A percentile compares a stretch with the other conserved stretches of the same genome.
Conservation (phyloP, 2,329 filamentous ascomycete genomes). For the Talaromyces marneffei region DNA sequence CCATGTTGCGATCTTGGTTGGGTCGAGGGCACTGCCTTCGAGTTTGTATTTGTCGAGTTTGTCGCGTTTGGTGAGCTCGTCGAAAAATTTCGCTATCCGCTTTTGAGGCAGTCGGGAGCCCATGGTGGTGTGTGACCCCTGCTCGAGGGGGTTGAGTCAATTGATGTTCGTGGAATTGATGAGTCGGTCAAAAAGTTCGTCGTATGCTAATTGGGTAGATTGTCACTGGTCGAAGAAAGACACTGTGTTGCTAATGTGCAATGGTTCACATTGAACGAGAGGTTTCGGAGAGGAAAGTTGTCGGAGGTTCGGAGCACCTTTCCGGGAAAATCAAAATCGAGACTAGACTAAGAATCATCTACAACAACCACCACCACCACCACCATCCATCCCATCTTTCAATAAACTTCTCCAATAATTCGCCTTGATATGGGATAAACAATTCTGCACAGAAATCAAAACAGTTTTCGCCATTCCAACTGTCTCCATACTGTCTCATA, state of each 20-base stretch:
- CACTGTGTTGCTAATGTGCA: background rate
- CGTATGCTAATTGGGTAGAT: background rate
- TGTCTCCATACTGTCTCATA: too few species aligned
- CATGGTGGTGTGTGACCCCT: background rate
- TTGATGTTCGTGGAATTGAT: background rate
- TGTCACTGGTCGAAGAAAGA: background rate
- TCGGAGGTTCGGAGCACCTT: background rate
- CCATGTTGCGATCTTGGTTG: slow-evolving; percentile 35
- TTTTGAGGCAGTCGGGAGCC: background rate
- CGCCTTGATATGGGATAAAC: too few species aligned
- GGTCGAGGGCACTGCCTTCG: slow-evolving; percentile 24
- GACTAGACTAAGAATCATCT: too few species aligned
- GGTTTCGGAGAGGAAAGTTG: background rate
- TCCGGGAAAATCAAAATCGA: background rate
- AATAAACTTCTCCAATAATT: too few species aligned
- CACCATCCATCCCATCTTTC: too few species aligned
- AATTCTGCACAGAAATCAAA: too few species aligned
- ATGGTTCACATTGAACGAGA: background rate
- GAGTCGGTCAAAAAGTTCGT: background rate
- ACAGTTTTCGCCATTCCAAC: too few species aligned
- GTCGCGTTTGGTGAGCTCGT: background rate
- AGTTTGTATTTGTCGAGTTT: slow-evolving; percentile 4
- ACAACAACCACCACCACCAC: too few species aligned
- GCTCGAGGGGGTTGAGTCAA: background rate
- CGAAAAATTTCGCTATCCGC: slow-evolving; percentile 11